A percentile compares a stretch with the other conserved stretches of the same genome.
Conservation (phyloP, 495 filamentous ascomycete genomes). For the Lasiosphaeria hispida region DNA sequence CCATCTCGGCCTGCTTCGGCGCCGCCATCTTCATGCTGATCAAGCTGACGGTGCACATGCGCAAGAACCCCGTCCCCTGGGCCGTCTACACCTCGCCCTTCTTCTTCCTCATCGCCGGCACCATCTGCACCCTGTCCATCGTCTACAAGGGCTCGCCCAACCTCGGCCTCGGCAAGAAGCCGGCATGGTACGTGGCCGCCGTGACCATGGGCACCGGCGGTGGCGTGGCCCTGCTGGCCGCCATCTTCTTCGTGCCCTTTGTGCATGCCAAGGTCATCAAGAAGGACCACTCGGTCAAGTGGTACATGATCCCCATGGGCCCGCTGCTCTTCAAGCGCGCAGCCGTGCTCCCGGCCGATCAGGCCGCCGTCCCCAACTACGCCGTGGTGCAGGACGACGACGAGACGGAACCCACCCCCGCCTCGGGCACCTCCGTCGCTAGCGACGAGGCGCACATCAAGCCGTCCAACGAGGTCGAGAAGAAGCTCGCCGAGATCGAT, state of each 20-base stretch:
- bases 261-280: conserved; percentile 58
- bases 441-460: conserved; percentile 27
- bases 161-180: conserved; percentile 46
- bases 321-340: conserved; percentile 55
- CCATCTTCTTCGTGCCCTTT: conserved; percentile 63
- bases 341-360: conserved; percentile 37
- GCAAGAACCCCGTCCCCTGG: conserved; percentile 55
- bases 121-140: conserved; percentile 64
- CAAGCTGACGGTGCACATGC: conserved; percentile 62
- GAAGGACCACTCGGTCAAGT: conserved; percentile 55
- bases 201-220: conserved; percentile 58
- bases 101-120: conserved; percentile 61
- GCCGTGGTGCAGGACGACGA: conserved; percentile 58
- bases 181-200: conserved; percentile 47
- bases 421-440: conserved; percentile 21
- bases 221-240: conserved; percentile 50
- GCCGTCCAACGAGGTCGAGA: conserved; percentile 38
- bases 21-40: conserved; percentile 61
- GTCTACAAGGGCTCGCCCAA: conserved; percentile 53
- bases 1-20: conserved; percentile 55
- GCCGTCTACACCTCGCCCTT: conserved; percentile 58
- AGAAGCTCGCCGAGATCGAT: conserved; percentile 42
- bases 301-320: conserved; percentile 57
- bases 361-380: conserved; percentile 41
- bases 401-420: conserved; percentile 30